phyloP scores from a whole-genome alignment of 2,329 filamentous ascomycete genomes.

The Pseudocercospora macadamiae region DNA sequence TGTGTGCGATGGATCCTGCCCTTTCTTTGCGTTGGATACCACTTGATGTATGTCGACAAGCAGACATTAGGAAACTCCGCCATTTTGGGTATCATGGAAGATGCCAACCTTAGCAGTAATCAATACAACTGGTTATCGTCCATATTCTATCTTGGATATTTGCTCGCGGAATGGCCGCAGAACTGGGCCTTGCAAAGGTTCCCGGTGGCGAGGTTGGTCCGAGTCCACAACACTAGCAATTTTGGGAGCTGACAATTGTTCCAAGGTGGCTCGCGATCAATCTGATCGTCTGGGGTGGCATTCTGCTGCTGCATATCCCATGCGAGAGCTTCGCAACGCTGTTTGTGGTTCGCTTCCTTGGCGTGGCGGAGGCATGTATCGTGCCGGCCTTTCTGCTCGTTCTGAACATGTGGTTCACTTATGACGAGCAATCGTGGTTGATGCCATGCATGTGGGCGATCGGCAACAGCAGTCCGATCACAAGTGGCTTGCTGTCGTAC shows the following conservation, averaged over 20 bases:
- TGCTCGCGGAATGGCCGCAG: constrained; percentile 32
- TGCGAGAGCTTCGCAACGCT: constrained; percentile 25
- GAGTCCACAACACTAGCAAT: too few relatives aligned
- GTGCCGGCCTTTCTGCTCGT: constrained; percentile 21
- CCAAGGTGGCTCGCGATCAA: constrained; percentile 23
- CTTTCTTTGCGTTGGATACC: constrained; percentile 25
- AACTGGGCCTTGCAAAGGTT: constrained; percentile 32
- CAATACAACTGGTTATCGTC: constrained; percentile 37
- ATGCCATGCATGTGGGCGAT: constrained; percentile 29
- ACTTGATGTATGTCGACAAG: constrained; percentile 27
- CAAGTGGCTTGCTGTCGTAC: constrained; percentile 22
- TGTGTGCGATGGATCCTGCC: constrained; percentile 24
- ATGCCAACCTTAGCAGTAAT: constrained; percentile 28
- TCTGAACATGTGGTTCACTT: constrained; percentile 25
- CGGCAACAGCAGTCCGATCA: constrained; percentile 24
- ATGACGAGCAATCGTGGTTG: constrained; percentile 20
- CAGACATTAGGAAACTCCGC: constrained; percentile 31
- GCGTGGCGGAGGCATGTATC: constrained; percentile 32
- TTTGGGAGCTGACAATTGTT: not conserved
- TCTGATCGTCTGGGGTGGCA: constrained; percentile 31
- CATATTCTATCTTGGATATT: constrained; percentile 31
- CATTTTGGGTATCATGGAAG: constrained; percentile 39
- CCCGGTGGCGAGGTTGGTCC: constrained; percentile 12
- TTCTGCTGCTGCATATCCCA: constrained; percentile 36
- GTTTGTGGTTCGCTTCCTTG: constrained; percentile 37